Conservation (phyloP, 2,329 filamentous ascomycete genomes). For the Fusarium mundagurra region DNA sequence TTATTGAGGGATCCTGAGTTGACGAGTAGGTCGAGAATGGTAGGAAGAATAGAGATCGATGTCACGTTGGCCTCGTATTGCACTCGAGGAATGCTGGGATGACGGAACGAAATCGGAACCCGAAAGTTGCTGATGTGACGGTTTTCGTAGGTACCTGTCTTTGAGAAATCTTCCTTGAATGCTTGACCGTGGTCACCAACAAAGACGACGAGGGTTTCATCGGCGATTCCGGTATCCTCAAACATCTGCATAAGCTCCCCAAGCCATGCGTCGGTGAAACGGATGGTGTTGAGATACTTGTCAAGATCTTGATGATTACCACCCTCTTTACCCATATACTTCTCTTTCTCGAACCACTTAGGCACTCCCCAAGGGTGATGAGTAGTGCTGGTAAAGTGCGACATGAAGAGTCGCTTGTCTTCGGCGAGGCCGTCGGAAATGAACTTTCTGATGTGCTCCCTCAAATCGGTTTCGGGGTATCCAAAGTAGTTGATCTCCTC, state of each 20-base stretch:
- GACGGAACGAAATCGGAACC: conserved; percentile 46
- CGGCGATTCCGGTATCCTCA: conserved; percentile 45
- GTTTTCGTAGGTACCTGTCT: conserved; percentile 47
- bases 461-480: conserved; percentile 45
- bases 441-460: conserved; percentile 46
- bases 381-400: conserved; percentile 49
- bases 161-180: conserved; percentile 45
- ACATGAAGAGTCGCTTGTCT: conserved; percentile 47
- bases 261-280: conserved; percentile 47
- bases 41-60: conserved; percentile 47
- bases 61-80: conserved; percentile 45
- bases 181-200: conserved; percentile 49
- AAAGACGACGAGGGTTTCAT: conserved; percentile 48
- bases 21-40: conserved; percentile 47
- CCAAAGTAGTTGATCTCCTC: conserved; percentile 47
- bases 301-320: conserved; percentile 43
- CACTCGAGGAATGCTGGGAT: conserved; percentile 45
- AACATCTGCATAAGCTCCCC: conserved; percentile 46
- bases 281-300: conserved; percentile 46
- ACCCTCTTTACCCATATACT: conserved; percentile 39
- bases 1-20: conserved; percentile 44
- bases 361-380: conserved; percentile 46
- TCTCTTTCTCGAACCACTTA: conserved; percentile 39
- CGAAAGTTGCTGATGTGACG: conserved; percentile 46
- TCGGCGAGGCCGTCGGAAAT: conserved; percentile 44